These are phyloP conservation scores for Atalantia buxifolia DNA, from an alignment of 345 rosid species.

Conservation along the genomic window DNA sequence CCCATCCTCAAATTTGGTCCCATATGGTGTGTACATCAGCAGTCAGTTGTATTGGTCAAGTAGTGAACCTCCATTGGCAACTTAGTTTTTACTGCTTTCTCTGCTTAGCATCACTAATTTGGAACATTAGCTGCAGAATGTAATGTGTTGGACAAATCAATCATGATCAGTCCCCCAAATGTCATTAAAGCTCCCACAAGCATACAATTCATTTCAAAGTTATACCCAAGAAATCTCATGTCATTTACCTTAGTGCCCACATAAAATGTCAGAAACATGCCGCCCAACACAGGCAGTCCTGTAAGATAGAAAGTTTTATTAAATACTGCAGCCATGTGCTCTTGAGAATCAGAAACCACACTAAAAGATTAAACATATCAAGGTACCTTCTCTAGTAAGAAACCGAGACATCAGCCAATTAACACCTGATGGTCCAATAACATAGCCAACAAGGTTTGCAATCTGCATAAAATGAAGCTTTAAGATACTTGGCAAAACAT, in stretches of 20 bases:
- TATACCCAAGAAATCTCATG: background rate
- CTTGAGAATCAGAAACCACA: background rate
- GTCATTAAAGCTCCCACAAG: background rate
- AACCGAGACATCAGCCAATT: conserved; percentile 72
- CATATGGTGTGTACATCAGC: background rate
- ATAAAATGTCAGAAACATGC: conserved; percentile 66
- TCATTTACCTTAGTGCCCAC: conserved; percentile 76
- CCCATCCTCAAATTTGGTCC: background rate
- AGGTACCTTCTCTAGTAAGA: conserved; percentile 61
- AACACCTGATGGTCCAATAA: conserved; percentile 76
- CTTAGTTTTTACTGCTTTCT: conserved; percentile 20
- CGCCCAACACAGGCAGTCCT: conserved; percentile 63
- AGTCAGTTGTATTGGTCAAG: background rate
- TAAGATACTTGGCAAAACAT: background rate
- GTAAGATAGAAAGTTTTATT: conserved; percentile 17
- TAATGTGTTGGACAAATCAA: background rate
- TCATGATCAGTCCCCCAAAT: background rate
- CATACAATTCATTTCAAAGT: background rate
- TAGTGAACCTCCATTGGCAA: background rate
- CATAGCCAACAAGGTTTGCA: conserved; percentile 93
- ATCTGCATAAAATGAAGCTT: conserved; percentile 42
- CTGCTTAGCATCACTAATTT: conserved; percentile 46
- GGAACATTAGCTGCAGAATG: conserved; percentile 68
- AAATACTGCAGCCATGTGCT: background rate
- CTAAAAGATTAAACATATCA: background rate